A percentile compares a stretch with the other conserved stretches of the same genome.
Evolutionary conservation across 345 rosid species (phyloP).

Genomic region (Citrus inodora): DNA sequence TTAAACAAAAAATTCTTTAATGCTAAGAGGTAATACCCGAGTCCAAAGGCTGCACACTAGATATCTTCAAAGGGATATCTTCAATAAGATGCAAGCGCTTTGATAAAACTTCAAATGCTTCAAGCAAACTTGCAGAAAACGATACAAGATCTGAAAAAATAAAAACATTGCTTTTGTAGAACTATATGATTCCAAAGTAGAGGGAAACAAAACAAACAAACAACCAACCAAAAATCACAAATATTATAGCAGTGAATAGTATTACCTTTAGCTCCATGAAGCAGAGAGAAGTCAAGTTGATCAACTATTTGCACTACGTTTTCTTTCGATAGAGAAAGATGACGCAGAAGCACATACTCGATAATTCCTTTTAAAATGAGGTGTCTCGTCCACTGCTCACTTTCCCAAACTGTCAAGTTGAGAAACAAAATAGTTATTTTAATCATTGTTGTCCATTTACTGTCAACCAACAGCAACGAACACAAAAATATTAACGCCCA

Average conservation of each 20-base stretch:
- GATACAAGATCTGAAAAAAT: constrained; percentile 62
- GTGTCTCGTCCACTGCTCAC: constrained; percentile 67
- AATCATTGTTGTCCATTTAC: constrained; percentile 9
- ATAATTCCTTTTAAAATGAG: constrained; percentile 71
- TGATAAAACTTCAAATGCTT: constrained; percentile 69
- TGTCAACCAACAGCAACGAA: constrained; percentile 1
- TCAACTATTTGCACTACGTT: constrained; percentile 64
- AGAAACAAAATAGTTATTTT: constrained; percentile 15
- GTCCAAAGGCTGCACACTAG: constrained; percentile 82
- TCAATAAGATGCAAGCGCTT: constrained; percentile 62
- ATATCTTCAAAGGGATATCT: constrained; percentile 77
- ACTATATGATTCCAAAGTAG: not conserved
- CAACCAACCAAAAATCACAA: constrained; percentile 1
- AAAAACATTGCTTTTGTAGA: not conserved
- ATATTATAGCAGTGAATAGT: not conserved
- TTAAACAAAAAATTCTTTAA: not conserved
- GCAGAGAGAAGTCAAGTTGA: constrained; percentile 86
- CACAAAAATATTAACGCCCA: constrained; percentile 22
- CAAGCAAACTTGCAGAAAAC: constrained; percentile 53
- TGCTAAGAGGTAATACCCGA: constrained; percentile 50
- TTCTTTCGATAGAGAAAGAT: constrained; percentile 55
- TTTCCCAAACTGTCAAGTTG: constrained; percentile 66
- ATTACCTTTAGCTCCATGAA: constrained; percentile 67
- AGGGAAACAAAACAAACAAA: not conserved
- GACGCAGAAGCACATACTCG: constrained; percentile 57